Conservation (phyloP, 306 rosid species). For the Adenanthera pavonina region DNA sequence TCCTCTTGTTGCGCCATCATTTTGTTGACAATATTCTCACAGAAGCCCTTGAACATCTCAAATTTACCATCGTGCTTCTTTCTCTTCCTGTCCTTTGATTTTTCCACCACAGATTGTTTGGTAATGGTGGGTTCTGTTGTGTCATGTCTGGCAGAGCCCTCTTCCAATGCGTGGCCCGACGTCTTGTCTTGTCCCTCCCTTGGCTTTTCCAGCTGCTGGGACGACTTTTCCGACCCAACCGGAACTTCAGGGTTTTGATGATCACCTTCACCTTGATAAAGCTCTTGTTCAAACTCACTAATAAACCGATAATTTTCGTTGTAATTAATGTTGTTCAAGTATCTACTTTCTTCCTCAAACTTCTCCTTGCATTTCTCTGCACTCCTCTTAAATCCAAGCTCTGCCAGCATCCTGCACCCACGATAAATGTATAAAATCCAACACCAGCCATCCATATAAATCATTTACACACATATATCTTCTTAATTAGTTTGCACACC, state of each 20-base stretch:
- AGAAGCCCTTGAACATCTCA: slow-evolving; percentile 71
- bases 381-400: slow-evolving; percentile 78
- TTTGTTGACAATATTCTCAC: slow-evolving; percentile 74
- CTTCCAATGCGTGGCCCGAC: slow-evolving; percentile 35
- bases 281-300: slow-evolving; percentile 64
- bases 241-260: not conserved
- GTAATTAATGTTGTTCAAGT: slow-evolving; percentile 62
- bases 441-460: slow-evolving; percentile 36
- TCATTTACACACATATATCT: slow-evolving; percentile 42
- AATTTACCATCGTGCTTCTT: slow-evolving; percentile 58
- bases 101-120: not conserved
- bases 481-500: not conserved
- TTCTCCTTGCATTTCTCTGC: slow-evolving; percentile 90
- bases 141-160: slow-evolving; percentile 17
- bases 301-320: slow-evolving; percentile 55
- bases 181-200: slow-evolving; percentile 35
- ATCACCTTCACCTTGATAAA: slow-evolving; percentile 43
- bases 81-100: slow-evolving; percentile 47
- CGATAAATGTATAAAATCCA: slow-evolving; percentile 48
- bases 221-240: not conserved
- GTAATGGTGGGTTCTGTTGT: not conserved
- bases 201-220: slow-evolving; percentile 1
- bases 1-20: slow-evolving; percentile 87
- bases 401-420: slow-evolving; percentile 80
- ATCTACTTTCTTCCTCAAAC: slow-evolving; percentile 86